Evolutionary conservation across 768 basidiomycete genomes (phyloP), one percentile per base, ranked within the genome.

Genomic region (Tylopilus vinaceipallidus): DNA sequence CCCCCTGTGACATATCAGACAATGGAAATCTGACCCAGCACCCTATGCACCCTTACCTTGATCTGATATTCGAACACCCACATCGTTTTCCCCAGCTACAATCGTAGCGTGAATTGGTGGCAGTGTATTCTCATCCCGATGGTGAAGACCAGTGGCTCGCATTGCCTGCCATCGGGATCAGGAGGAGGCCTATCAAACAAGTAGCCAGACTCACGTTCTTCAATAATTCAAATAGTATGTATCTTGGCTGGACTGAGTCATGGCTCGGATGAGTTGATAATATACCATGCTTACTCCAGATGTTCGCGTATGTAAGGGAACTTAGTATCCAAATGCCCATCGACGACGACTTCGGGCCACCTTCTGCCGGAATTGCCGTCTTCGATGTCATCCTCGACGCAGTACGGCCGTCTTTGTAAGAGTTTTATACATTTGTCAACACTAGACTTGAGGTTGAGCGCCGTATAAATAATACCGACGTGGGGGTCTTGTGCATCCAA

Each of bases 271-370:
- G 36, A 39, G 50, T 20, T 13, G 20, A 43, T 19, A 45, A 47
- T 22, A 30, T 38, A 30, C 7, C 2, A 27, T 38, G 65, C 81
- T 63, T 55, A 89, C 88, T 93, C 91, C 42, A 93, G 71, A 67
- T 94, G 91, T 63, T 94, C 91, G 35, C 80, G 79, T 54, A 95
- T 91, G 63, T 92, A 95, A 2, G 90, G 74, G 66, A 95, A 92
- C 49, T 70, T 78, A 2, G 83, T 81, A 24, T 82, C 76, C 14
- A 79, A 53, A 58, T 88, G 84, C 3, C 92, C 91, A 39, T 93
- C 87, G 32, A 92, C 72, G 27, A 78, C 55, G 34, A 92, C 80
- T 49, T 84, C 75, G 6, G 88, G 84, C 77, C 81, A 84, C 26
- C 60, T 60, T 36, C 66, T 67, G 42, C 64, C 60, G 26, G 52